Base-by-base conservation (phyloP, 495 filamentous ascomycete genomes). In the Aspergillus haitiensis region DNA sequence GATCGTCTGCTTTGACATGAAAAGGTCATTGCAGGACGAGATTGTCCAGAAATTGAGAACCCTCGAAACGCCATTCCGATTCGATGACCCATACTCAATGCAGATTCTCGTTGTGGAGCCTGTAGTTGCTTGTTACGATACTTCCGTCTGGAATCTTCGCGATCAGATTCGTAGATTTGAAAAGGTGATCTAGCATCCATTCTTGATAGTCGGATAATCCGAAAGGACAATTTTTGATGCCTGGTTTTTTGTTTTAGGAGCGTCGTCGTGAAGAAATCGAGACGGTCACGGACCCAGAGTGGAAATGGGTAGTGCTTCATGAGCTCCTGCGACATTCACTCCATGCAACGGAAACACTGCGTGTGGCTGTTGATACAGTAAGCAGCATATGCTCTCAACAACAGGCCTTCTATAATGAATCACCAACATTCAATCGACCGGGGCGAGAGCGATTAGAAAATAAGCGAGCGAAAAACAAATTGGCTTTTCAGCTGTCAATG, bases 91-190 rank as follows among this genome's bases (percentile, higher is more conserved):
- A 15, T 46, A 46, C 42, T 46, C 12, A 4, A 16, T 46, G 42
- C 42, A 46, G 42, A 13, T 46, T 8, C 42, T 46, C 42, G 18
- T 46, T 16, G 18, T 46, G n/a, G 42, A 46, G 42, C 15, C 42
- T 46, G 42, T 46, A 5, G 42, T 46, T 46, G 12, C 11, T 8
- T 16, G 11, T 16, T 46, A 46, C 42, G 42, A 46, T 16, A 46
- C n/a, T 15, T 13, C 42, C 5, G 42, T 46, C 15, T 46, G 42
- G 42, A 46, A 46, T 16, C 42, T 46, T 5, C 42, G 42, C 3
- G 42, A 46, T 16, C 42, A 46, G 13, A 13, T 46, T 46, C 42
- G 42, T 16, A 46, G 18, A n/a, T 46, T 46, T 16, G 42, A 46
- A 46, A 15, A 13, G 42, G 42, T 46, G 7, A 5, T 16, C 8